Evolutionary conservation across 305 asterid species (phyloP).

Genomic region (Stenogyne calaminthoides): DNA sequence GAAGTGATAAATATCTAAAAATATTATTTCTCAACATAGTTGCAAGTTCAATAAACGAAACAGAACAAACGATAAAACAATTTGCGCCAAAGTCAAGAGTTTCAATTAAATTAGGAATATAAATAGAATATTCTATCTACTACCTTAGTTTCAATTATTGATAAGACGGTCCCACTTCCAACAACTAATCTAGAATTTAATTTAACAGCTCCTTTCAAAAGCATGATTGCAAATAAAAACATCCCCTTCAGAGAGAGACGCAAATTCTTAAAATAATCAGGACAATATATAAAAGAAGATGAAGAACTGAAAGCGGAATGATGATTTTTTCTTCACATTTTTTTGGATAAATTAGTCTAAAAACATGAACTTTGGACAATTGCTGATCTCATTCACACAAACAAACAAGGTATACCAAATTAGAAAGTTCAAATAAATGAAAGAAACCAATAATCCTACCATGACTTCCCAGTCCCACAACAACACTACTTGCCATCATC

Average conservation of each 20-base stretch:
- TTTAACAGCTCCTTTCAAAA: background rate
- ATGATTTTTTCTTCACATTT: background rate
- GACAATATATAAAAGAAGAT: background rate
- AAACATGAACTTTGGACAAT: constrained; percentile 30
- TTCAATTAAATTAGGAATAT: background rate
- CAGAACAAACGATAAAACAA: no score
- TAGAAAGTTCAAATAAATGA: constrained; percentile 5
- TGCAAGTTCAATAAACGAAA: no score
- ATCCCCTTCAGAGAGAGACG: background rate
- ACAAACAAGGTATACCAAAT: constrained; percentile 12
- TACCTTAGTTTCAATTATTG: background rate
- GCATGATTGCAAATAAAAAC: background rate
- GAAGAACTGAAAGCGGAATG: background rate
- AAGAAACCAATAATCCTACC: constrained; percentile 18
- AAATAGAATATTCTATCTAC: no score
- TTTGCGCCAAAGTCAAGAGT: no score
- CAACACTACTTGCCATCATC: constrained; percentile 23
- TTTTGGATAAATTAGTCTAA: background rate
- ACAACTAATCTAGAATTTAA: background rate
- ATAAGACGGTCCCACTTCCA: background rate
- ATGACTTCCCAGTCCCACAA: background rate
- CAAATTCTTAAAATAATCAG: background rate
- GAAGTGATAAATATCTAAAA: no score
- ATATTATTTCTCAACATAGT: no score
- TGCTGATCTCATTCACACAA: constrained; percentile 22